Percentiles rank a stretch among this genome's conserved stretches.
phyloP scores from a whole-genome alignment of 2,329 filamentous ascomycete species.

The Cytospora paraplurivora region DNA sequence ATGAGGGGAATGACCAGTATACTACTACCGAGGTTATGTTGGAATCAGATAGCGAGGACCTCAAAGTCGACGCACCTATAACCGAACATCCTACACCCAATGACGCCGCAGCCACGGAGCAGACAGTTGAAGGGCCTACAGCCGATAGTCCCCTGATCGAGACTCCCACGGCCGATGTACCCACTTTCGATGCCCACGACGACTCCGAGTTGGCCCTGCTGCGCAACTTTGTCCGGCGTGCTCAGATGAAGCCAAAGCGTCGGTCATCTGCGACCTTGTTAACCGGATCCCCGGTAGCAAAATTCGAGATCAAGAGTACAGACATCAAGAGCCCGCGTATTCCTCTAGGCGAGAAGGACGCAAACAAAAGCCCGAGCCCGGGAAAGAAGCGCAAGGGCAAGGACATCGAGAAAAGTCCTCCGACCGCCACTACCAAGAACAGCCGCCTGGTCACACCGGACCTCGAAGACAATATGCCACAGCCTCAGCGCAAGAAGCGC shows the following conservation, averaged over 20 bases:
- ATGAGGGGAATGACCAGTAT: not conserved
- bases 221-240: conserved; percentile 40
- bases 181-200: conserved; percentile 30
- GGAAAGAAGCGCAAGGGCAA: conserved; percentile 43
- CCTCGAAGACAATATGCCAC: conserved; percentile 34
- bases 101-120: not conserved
- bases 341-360: conserved; percentile 41
- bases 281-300: conserved; percentile 37
- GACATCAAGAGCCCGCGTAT: conserved; percentile 30
- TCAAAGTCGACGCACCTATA: not conserved
- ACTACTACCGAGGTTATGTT: not conserved
- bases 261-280: conserved; percentile 35
- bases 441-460: conserved; percentile 34
- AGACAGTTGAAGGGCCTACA: not conserved
- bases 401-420: conserved; percentile 26
- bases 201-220: conserved; percentile 42
- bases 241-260: conserved; percentile 33
- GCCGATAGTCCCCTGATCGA: not conserved
- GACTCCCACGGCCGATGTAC: not conserved
- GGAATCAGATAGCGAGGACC: not conserved
- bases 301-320: conserved; percentile 20
- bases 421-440: conserved; percentile 24
- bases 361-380: conserved; percentile 43
- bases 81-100: no score
- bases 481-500: conserved; percentile 37